Evolutionary conservation across 108 stramenopile genomes (phyloP).

Genomic region (Nitzschia sp.): DNA sequence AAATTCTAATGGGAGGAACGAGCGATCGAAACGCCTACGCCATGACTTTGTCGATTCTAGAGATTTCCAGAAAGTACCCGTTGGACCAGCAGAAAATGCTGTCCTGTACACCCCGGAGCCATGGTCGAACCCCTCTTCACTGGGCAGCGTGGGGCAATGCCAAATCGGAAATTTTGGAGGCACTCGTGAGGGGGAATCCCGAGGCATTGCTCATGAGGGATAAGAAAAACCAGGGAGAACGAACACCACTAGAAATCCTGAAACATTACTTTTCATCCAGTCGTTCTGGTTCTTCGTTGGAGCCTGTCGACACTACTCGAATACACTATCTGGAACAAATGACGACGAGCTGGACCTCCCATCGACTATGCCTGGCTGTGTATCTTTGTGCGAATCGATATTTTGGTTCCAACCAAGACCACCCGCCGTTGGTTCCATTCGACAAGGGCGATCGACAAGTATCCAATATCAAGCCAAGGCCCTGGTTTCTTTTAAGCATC

Average conservation of each 20-base stretch:
- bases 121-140: constrained; percentile 30
- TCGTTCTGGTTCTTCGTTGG: too few relatives aligned
- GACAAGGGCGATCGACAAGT: constrained; percentile 24
- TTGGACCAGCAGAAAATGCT: not conserved
- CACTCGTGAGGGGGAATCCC: constrained; percentile 14
- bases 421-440: constrained; percentile 22
- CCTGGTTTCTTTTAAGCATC: constrained; percentile 35
- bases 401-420: not conserved
- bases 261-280: constrained; percentile 19
- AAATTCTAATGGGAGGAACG: constrained; percentile 28
- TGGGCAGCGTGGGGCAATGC: constrained; percentile 34
- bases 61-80: constrained; percentile 1
- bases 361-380: constrained; percentile 9
- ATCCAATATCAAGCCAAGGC: constrained; percentile 9
- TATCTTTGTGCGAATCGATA: not conserved
- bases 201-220: constrained; percentile 27
- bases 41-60: constrained; percentile 4
- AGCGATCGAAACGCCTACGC: constrained; percentile 13
- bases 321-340: constrained; percentile 5
- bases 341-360: constrained; percentile 8
- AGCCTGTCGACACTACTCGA: not conserved
- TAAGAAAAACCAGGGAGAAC: not conserved
- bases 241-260: constrained; percentile 30
- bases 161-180: constrained; percentile 1
- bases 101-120: constrained; percentile 10